These are phyloP conservation scores for Protomyces pachydermus DNA, from an alignment of 1,139 yeast species.

Conservation along the genomic window DNA sequence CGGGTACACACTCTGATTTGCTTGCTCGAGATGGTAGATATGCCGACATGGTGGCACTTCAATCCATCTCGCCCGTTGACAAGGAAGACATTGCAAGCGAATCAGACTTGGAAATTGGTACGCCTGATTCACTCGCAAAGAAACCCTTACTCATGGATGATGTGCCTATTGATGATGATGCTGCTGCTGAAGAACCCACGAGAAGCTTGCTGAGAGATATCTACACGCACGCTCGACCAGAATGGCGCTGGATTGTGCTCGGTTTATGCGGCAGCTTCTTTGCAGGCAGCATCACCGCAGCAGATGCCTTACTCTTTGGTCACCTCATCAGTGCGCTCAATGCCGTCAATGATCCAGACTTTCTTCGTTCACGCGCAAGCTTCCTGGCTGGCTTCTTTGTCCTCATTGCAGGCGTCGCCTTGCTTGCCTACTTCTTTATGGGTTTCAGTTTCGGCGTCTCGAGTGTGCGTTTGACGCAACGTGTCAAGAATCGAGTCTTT, in stretches of 20 bases:
- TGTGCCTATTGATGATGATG: neutral
- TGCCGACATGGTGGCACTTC: conserved; percentile 42
- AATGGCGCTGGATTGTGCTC: conserved; percentile 51
- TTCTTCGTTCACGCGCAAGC: conserved; percentile 48
- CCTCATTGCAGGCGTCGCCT: conserved; percentile 41
- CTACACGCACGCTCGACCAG: conserved; percentile 35
- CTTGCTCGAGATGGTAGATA: conserved; percentile 43
- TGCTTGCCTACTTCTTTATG: conserved; percentile 37
- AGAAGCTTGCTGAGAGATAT: neutral
- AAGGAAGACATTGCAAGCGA: conserved; percentile 53
- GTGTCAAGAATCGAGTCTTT: conserved; percentile 47
- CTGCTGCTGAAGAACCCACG: neutral
- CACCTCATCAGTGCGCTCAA: conserved; percentile 48
- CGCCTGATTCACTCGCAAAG: neutral
- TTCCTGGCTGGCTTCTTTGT: conserved; percentile 41
- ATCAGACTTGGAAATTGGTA: neutral
- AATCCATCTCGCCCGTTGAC: conserved; percentile 62
- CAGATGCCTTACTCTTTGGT: conserved; percentile 42
- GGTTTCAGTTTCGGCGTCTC: conserved; percentile 38
- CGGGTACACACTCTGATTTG: conserved; percentile 44
- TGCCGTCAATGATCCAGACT: conserved; percentile 48
- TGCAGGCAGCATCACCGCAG: conserved; percentile 66
- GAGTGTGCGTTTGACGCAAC: conserved; percentile 45
- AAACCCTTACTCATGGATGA: conserved; percentile 44
- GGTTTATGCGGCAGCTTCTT: conserved; percentile 66